phyloP scores from a whole-genome alignment of 257 asterid species.

The Nyctanthes arbortristis region DNA sequence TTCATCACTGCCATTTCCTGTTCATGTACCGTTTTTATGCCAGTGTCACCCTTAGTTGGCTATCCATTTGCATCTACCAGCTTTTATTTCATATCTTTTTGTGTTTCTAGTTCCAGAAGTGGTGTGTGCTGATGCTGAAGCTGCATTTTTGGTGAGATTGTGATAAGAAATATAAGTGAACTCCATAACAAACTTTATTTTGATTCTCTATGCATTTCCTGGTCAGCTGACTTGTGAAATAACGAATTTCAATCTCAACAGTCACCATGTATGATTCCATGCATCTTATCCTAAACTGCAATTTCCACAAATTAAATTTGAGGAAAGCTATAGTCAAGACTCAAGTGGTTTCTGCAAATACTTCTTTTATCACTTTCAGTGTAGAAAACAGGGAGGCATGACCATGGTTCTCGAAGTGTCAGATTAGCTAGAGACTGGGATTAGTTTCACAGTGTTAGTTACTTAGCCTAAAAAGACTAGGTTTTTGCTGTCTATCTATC shows the following conservation, averaged over 20 bases:
- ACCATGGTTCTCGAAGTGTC: neutral
- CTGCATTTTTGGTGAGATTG: neutral
- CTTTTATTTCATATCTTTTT: neutral
- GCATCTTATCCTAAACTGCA: neutral
- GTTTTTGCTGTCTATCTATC: neutral
- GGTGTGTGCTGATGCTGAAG: no score
- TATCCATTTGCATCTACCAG: neutral
- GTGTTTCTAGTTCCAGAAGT: neutral
- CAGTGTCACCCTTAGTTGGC: neutral
- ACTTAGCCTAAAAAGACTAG: neutral
- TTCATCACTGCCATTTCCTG: neutral
- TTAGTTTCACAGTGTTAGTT: neutral
- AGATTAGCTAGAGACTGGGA: neutral
- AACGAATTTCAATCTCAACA: neutral
- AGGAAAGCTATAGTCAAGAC: neutral
- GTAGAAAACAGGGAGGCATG: neutral
- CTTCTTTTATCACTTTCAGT: neutral
- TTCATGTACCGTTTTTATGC: neutral
- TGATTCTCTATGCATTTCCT: neutral
- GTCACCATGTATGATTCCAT: neutral
- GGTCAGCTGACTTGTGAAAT: neutral
- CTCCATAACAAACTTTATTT: neutral
- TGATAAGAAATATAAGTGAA: neutral
- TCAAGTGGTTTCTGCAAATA: neutral
- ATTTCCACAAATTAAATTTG: neutral